Evolutionary conservation across 2,329 filamentous ascomycete genomes (phyloP).

Genomic region (Scytalidium lignicola): DNA sequence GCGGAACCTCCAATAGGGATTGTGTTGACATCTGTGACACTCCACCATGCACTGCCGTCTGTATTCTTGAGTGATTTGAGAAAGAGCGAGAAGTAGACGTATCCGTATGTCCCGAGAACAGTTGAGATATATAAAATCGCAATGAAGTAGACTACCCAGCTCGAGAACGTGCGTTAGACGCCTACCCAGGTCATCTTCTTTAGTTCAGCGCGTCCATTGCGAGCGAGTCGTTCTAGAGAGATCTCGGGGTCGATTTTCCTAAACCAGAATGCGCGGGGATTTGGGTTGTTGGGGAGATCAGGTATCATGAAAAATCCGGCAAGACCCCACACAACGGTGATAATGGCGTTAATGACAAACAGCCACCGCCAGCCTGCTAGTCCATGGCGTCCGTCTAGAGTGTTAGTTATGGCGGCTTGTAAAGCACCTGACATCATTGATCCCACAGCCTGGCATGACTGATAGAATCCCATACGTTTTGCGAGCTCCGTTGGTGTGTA

Average conservation of each 20-base stretch:
- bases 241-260: constrained; percentile 35
- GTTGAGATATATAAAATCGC: constrained; percentile 39
- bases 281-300: constrained; percentile 21
- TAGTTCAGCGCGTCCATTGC: constrained; percentile 39
- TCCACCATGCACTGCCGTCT: constrained; percentile 38
- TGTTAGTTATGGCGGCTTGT: constrained; percentile 24
- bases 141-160: constrained; percentile 42
- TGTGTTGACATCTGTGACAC: constrained; percentile 39
- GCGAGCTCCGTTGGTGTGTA: constrained; percentile 25
- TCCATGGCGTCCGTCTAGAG: constrained; percentile 16
- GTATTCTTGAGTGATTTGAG: constrained; percentile 34
- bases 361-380: constrained; percentile 34
- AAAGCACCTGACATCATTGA: constrained; percentile 15
- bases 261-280: constrained; percentile 39
- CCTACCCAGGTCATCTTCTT: constrained; percentile 40
- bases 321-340: constrained; percentile 24
- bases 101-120: constrained; percentile 41
- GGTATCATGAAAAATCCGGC: constrained; percentile 20
- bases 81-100: constrained; percentile 40
- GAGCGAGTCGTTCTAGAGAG: constrained; percentile 37
- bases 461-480: constrained; percentile 14
- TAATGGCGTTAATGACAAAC: constrained; percentile 37
- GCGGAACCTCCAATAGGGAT: constrained; percentile 44
- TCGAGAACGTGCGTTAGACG: constrained; percentile 36
- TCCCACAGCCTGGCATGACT: constrained; percentile 12